Base-by-base conservation (phyloP, 2,329 filamentous ascomycete genomes). In the Fusarium verticillioides region DNA sequence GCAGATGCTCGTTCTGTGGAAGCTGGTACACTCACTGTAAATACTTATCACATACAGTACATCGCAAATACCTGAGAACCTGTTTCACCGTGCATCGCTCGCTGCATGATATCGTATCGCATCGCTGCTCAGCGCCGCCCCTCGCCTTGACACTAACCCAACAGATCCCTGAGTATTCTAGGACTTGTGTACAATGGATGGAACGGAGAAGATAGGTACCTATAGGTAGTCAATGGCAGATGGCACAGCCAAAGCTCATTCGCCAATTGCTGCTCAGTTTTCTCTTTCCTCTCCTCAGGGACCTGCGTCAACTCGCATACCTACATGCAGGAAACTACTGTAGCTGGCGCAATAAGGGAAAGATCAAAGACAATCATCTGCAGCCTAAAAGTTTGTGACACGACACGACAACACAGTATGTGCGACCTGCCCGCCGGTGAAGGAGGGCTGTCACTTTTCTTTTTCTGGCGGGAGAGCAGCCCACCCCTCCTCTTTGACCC, bases 271-370 rank as follows among this genome's bases (percentile, higher is more conserved):
- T 53, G 37, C 36, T 54, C 62, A 74, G 75, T 79, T 80, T 72
- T 74, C 78, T 80, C 78, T 80, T 79, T 71, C 69, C 76, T 79
- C 77, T 47, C 32, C 63, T 54, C 36, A 70, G 70, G 72, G 76
- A 78, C 73, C 72, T 77, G 78, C 78, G 75, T 74, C 66, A 66
- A 71, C 54, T 60, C 40, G 64, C 69, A 62, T 61, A 69, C 44
- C 53, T 60, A 66, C 67, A 56, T 57, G 66, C 65, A 73, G 60
- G 50, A 72, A 61, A 69, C 65, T 73, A 74, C 47, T 66, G 74
- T 74, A 70, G 66, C 50, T 61, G 62, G 53, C 53, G 49, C 64
- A 70, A 67, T 70, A 59, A 66, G 72, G 75, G 56, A 63, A 76
- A 68, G 75, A 68, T 68, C 60, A 64, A 74, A 54, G 58, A 46